phyloP scores from a whole-genome alignment of 1,284 basidiomycete species.

The Volvariella surrecta region DNA sequence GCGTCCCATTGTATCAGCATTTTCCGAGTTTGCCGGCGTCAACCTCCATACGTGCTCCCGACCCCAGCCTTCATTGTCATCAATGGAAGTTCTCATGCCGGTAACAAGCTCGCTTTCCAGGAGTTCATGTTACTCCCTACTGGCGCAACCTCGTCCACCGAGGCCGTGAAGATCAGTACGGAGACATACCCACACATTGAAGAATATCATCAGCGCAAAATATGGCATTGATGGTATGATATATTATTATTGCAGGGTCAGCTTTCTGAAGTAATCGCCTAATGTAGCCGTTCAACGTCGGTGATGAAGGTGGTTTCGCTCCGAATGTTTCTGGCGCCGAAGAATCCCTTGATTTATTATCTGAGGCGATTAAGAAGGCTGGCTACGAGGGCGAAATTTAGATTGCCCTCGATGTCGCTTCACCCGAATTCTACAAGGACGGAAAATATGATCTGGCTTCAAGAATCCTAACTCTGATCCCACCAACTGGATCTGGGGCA shows the following conservation, averaged over 20 bases:
- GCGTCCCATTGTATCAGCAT: conserved; percentile 94
- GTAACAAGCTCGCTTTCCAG: conserved; percentile 99
- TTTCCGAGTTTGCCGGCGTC: conserved; percentile 90
- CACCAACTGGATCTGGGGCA: conserved; percentile 91
- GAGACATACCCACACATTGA: conserved; percentile 98
- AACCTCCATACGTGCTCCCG: conserved; percentile 89
- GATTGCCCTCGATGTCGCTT: conserved; percentile 98
- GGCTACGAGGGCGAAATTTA: conserved; percentile 99
- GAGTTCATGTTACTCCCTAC: conserved; percentile 99
- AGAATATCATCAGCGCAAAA: conserved; percentile 99
- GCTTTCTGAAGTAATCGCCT: conserved; percentile 10
- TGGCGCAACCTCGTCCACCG: conserved; percentile 85
- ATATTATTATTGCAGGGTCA: too few relatives aligned
- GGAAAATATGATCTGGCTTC: conserved; percentile 99
- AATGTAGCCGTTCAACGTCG: conserved; percentile 90
- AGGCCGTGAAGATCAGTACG: conserved; percentile 97
- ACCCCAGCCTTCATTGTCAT: conserved; percentile 97
- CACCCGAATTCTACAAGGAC: conserved; percentile 99
- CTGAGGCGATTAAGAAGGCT: conserved; percentile 94
- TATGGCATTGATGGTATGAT: conserved; percentile 92
- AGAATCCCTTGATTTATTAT: conserved; percentile 94
- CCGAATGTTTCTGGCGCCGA: conserved; percentile 97
- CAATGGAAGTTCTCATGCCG: conserved; percentile 99
- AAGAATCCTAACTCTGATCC: conserved; percentile 99
- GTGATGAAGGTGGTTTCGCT: conserved; percentile 99